A percentile compares a stretch with the other conserved stretches of the same genome.
phyloP scores from a whole-genome alignment of 1,284 basidiomycete species.

The Leucoagaricus sp. region DNA sequence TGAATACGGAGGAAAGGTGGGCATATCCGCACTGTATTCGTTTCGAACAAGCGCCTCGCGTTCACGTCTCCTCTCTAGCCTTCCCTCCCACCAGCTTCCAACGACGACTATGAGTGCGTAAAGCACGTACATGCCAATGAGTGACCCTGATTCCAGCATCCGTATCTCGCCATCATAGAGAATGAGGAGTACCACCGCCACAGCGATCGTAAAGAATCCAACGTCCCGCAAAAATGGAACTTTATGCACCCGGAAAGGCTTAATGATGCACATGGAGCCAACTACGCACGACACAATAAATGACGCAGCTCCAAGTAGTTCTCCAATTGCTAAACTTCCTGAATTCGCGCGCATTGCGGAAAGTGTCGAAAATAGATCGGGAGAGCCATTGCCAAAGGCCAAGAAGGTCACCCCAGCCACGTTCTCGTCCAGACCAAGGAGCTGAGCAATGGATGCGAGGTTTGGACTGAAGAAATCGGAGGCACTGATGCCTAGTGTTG shows the following conservation, averaged over 20 bases:
- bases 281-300: slow-evolving; percentile 97
- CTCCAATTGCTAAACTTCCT: slow-evolving; percentile 90
- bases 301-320: slow-evolving; percentile 92
- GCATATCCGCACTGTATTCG: slow-evolving; percentile 59
- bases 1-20: slow-evolving; percentile 49
- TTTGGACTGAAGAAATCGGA: slow-evolving; percentile 97
- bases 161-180: slow-evolving; percentile 79
- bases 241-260: slow-evolving; percentile 84
- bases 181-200: slow-evolving; percentile 73
- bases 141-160: slow-evolving; percentile 71
- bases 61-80: slow-evolving; percentile 45
- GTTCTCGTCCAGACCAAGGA: slow-evolving; percentile 85
- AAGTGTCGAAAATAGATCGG: slow-evolving; percentile 94
- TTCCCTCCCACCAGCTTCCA: slow-evolving; percentile 76
- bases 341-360: slow-evolving; percentile 87
- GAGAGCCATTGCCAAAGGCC: slow-evolving; percentile 92
- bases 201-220: slow-evolving; percentile 87
- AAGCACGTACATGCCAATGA: slow-evolving; percentile 76
- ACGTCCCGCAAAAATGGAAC: slow-evolving; percentile 91
- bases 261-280: slow-evolving; percentile 95
- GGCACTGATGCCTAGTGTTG: slow-evolving; percentile 88
- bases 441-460: slow-evolving; percentile 80
- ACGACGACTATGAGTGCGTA: slow-evolving; percentile 83
- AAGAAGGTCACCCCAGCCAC: slow-evolving; percentile 93
- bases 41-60: slow-evolving; percentile 56